A percentile compares a stretch with the other conserved stretches of the same genome.
Evolutionary conservation across 371 early-diverging fungal species (phyloP).

Genomic region (Mortierella sp.): DNA sequence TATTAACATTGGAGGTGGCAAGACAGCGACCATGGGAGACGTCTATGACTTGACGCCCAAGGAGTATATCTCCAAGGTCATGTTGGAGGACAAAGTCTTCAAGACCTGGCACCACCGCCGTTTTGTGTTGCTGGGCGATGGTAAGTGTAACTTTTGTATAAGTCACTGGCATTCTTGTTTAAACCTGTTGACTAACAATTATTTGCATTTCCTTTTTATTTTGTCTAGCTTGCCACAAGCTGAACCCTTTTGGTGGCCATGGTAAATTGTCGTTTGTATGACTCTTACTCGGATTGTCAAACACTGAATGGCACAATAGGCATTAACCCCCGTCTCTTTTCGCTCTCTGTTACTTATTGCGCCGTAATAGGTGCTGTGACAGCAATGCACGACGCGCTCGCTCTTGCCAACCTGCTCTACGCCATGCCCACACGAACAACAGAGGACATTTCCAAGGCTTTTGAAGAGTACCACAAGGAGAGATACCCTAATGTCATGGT

Average conservation of each 20-base stretch:
- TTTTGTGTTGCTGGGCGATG: constrained; percentile 6
- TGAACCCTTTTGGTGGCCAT: not conserved
- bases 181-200: not conserved
- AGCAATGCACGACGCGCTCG: too few species aligned
- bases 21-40: not conserved
- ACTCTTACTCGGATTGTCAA: too few species aligned
- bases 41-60: not conserved
- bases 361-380: too few species aligned
- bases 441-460: not conserved
- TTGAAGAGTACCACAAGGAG: not conserved
- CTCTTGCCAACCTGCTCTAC: too few species aligned
- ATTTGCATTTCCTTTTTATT: not conserved
- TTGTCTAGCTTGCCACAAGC: not conserved
- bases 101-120: constrained; percentile 14
- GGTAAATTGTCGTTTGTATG: not conserved
- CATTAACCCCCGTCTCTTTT: not conserved
- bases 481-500: not conserved
- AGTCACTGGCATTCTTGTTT: not conserved
- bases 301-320: too few species aligned
- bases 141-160: not conserved
- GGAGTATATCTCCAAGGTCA: constrained; percentile 6
- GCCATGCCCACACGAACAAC: not conserved
- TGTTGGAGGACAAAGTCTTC: constrained; percentile 14
- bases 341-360: too few species aligned
- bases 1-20: not conserved